Evolutionary conservation across 164 flowering plant species (phyloP), one percentile per base, ranked within the genome.

Genomic region (Liriodendron chinense): DNA sequence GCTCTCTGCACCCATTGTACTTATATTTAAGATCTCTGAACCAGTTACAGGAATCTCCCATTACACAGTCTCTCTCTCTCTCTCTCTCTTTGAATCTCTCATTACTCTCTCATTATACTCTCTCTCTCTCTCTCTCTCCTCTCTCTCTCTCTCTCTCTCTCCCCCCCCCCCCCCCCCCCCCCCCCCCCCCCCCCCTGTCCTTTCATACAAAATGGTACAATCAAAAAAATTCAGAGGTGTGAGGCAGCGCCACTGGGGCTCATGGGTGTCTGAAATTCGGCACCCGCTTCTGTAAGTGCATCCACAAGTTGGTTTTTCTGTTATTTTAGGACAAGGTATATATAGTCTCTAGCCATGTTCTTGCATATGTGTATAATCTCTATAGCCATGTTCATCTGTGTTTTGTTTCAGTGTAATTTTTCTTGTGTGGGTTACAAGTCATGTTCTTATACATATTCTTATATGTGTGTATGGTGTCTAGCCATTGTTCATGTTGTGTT

Each of bases 221-320:
- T 74, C 90, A 28, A 92, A 85, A 85, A 92, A 91, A 86, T 92
- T 87, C 89, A 83, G 93, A 85, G 94, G 97, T 4, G 97, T 92
- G 80, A 86, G 97, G 81, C 97, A 92, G 59, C 90, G 97, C 71
- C 92, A 89, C 76, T 92, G 97, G 97, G 97, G 97, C 85, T 92
- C 97, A 7, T 92, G 97, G 97, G 97, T 92, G 23, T 89, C 94
- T 8, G 97, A 92, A 72, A 92, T 92, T 75, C 92, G 97, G 68
- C 97, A 92, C 78, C 97, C 97, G 6, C 76, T 92, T 28, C 85
- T 92, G 97, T 92, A 85, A 76, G 65, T 64, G 1, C 69, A 22
- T 9, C 43, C 21, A 63, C 21, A 63, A 20, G 9, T n/a, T 63
- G 21, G 20, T 63, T 63, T 22, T 63, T n/a, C 66, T 63, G 2